Evolutionary conservation across 441 rosid genomes (phyloP).

Genomic region (Gossypium gossypioides): DNA sequence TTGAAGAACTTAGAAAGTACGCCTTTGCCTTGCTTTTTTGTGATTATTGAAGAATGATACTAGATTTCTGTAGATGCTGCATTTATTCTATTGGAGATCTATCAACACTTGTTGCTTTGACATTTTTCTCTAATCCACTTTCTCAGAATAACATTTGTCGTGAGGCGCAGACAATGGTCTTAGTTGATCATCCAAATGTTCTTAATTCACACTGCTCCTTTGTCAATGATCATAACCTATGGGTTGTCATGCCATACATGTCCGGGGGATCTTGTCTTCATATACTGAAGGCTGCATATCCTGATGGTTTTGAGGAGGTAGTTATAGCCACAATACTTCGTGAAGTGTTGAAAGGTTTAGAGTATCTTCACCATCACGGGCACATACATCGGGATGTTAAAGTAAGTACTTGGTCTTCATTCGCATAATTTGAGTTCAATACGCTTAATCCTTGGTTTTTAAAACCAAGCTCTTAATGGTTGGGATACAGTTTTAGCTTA

Average conservation of each 20-base stretch:
- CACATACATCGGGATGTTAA: constrained; percentile 96
- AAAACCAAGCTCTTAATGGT: not conserved
- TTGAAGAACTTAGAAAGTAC: not conserved
- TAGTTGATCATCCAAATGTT: constrained; percentile 86
- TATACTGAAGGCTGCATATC: constrained; percentile 80
- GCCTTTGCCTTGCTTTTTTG: not conserved
- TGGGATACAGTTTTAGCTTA: not conserved
- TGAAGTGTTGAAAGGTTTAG: constrained; percentile 80
- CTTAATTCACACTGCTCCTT: constrained; percentile 90
- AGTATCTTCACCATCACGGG: constrained; percentile 96
- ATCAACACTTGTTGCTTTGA: not conserved
- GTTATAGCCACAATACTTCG: constrained; percentile 80
- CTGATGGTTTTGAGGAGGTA: constrained; percentile 89
- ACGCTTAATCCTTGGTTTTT: not conserved
- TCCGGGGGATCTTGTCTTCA: constrained; percentile 97
- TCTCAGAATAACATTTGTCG: constrained; percentile 68
- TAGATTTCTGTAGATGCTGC: not conserved
- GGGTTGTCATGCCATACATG: constrained; percentile 98
- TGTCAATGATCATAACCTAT: constrained; percentile 75
- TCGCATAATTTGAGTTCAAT: not conserved
- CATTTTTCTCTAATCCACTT: not conserved
- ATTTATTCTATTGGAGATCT: not conserved
- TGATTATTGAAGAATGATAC: not conserved
- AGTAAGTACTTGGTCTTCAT: constrained; percentile 29
- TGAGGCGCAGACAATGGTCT: constrained; percentile 91